Evolutionary conservation across 768 basidiomycete genomes (phyloP).

Genomic region (Agrocybe chaxingu): DNA sequence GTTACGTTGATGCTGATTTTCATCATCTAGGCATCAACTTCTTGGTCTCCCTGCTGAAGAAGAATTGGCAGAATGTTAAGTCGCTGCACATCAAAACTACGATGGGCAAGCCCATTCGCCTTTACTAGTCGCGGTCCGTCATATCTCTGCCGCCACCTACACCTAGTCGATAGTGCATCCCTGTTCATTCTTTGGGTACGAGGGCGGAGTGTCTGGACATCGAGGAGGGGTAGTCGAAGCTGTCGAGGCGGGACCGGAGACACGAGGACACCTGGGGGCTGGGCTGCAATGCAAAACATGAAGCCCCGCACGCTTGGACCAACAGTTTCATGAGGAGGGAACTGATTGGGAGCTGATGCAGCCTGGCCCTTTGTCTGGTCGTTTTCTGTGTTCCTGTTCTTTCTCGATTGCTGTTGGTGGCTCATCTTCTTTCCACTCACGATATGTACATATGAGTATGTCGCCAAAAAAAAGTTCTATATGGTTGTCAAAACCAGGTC

Average conservation of each 20-base stretch:
- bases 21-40: slow-evolving; percentile 89
- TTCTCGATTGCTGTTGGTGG: slow-evolving; percentile 1
- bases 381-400: slow-evolving; percentile 3
- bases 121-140: slow-evolving; percentile 59
- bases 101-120: slow-evolving; percentile 97
- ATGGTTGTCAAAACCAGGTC: no score
- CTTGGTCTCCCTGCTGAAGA: slow-evolving; percentile 98
- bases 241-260: background rate
- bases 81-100: slow-evolving; percentile 98
- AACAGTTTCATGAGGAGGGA: slow-evolving; percentile 71
- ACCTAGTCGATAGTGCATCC: background rate
- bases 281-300: slow-evolving; percentile 81
- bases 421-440: background rate
- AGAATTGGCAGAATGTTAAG: slow-evolving; percentile 99
- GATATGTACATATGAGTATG: no score
- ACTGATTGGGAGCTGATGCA: slow-evolving; percentile 90
- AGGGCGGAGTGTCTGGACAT: background rate
- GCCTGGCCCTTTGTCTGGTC: slow-evolving; percentile 13
- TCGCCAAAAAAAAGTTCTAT: no score
- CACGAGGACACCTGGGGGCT: slow-evolving; percentile 20
- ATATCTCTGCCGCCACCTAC: background rate
- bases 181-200: no score
- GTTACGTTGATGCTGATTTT: background rate
- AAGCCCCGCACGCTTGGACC: slow-evolving; percentile 99
- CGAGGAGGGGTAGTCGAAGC: background rate